Evolutionary conservation across 2,329 filamentous ascomycete genomes (phyloP), one percentile per base, ranked within the genome.

Genomic region (Botrytis aclada): DNA sequence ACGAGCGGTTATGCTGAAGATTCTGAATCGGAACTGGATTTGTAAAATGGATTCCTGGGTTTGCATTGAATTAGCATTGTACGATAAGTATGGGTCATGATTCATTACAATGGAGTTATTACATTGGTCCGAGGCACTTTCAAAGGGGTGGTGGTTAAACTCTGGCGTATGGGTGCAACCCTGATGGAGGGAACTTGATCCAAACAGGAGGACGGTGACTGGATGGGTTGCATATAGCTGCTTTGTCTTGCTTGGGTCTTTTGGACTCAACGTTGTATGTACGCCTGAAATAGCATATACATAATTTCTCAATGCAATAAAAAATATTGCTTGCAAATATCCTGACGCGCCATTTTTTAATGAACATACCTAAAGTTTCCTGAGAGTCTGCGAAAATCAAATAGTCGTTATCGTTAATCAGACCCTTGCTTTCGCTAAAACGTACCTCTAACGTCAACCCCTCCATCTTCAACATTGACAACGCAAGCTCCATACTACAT

Each of bases 1-100:
- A 76, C 78, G 12, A 78, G 77, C 75, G 80, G 79, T 18, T 81
- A 81, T 73, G 79, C 79, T 10, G 80, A 81, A 72, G 76, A 79
- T 72, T 79, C 79, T 39, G 78, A 73, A 25, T 78, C 76, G 22
- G 79, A 80, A 22, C 54, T 77, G 69, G 79, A 80, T 43, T 69
- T 72, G 58, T 72, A 72, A 69, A 25, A 61, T 45, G 56, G 54
- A n/a, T 70, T 70, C 58, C 58, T 72, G 45, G 58, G 22, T 72
- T 70, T 43, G 64, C 71, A 58, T 63, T 54, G 67, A 47, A 74
- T 74, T 69, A 29, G 63, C 56, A 74, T 72, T 74, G 72, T 74
- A 74, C 60, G 56, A 72, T 74, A 70, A 62, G 34, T 34, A 45
- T 37, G 41, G 56, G 60, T 3, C 56, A 72, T 63, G 37, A 62